These are phyloP conservation scores for Phalaenopsis aphrodite DNA, from an alignment of 106 monocot species.

Conservation along the genomic window DNA sequence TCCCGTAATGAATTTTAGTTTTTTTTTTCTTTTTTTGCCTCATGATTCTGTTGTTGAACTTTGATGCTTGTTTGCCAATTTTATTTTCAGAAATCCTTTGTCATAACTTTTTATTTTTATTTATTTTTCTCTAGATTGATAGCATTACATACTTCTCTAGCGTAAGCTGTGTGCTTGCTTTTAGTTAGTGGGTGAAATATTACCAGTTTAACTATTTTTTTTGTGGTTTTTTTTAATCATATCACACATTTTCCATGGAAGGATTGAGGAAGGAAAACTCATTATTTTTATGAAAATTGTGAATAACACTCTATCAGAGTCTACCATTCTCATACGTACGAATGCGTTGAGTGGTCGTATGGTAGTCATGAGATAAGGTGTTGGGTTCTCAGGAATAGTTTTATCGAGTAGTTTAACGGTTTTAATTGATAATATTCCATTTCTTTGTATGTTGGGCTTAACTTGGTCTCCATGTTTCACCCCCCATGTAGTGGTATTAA, in stretches of 20 bases:
- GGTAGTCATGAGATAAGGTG: background rate
- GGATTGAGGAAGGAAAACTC: too few species aligned
- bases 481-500: too few species aligned
- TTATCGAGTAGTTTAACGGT: too few species aligned
- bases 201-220: background rate
- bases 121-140: background rate
- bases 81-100: background rate
- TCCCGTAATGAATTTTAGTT: conserved; percentile 2
- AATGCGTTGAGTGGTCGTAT: background rate
- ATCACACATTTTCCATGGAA: too few species aligned
- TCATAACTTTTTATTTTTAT: background rate
- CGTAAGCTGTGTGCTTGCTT: background rate
- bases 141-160: background rate
- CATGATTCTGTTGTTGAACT: background rate
- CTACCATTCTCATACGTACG: background rate
- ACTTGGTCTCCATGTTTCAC: too few species aligned
- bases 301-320: too few species aligned
- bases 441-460: too few species aligned
- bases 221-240: background rate
- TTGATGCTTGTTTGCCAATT: background rate
- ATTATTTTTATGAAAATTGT: too few species aligned
- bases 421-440: too few species aligned
- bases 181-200: background rate
- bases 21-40: too few species aligned
- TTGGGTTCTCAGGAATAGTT: background rate